Conservation (phyloP, 805 yeast species). For the Metschnikowia aberdeeniae region DNA sequence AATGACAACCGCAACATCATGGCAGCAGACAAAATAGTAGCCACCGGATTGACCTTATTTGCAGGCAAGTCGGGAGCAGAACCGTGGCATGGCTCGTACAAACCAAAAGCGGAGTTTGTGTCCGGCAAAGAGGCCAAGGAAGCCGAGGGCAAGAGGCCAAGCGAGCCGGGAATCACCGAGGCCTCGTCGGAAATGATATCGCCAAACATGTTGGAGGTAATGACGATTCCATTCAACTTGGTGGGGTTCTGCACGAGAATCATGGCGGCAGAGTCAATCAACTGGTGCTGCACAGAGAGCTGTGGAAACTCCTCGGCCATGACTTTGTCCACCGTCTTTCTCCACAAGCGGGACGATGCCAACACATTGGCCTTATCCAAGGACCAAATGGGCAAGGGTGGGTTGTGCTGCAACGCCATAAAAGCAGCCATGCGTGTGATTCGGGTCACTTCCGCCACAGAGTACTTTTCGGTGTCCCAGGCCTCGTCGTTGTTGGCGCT, state of each 20-base stretch:
- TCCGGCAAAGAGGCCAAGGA: conserved; percentile 97
- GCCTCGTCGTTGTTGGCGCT: conserved; percentile 63
- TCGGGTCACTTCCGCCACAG: conserved; percentile 89
- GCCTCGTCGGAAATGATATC: conserved; percentile 98
- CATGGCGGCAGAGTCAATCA: conserved; percentile 99
- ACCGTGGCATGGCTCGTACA: conserved; percentile 98
- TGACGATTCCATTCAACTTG: conserved; percentile 83
- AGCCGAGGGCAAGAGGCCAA: conserved; percentile 94
- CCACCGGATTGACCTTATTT: conserved; percentile 91
- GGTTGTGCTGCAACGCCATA: conserved; percentile 86
- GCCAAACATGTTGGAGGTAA: conserved; percentile 97
- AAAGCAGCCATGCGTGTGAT: conserved; percentile 98
- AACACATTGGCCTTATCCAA: conserved; percentile 96
- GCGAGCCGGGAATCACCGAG: conserved; percentile 94
- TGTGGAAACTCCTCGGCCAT: conserved; percentile 88
- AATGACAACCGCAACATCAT: conserved; percentile 95
- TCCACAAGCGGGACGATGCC: conserved; percentile 95
- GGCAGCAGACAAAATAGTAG: conserved; percentile 92
- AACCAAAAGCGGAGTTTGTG: conserved; percentile 88
- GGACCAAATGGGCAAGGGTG: conserved; percentile 95
- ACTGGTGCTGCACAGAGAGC: conserved; percentile 82
- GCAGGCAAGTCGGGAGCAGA: conserved; percentile 91
- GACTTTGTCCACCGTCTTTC: conserved; percentile 84
- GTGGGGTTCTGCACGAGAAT: conserved; percentile 89
- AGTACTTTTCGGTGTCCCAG: conserved; percentile 88